These are phyloP conservation scores for Gnaphalium uliginosum DNA, from an alignment of 129 eudicot species.

Conservation along the genomic window DNA sequence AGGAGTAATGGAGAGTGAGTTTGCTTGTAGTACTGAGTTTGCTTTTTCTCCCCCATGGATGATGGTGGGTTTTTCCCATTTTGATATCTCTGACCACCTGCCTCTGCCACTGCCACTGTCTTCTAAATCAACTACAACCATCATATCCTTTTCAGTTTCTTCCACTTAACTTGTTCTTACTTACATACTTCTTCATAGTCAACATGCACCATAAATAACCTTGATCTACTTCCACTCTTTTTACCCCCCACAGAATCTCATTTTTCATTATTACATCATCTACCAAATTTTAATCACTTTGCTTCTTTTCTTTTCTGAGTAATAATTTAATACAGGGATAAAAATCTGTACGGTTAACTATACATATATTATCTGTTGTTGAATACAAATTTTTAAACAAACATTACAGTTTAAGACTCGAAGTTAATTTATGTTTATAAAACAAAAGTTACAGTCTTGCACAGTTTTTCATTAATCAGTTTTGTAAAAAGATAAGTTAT, in stretches of 20 bases:
- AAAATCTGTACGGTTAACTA: too few species aligned
- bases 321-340: too few species aligned
- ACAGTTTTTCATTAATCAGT: too few species aligned
- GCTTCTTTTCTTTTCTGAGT: too few species aligned
- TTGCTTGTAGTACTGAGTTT: constrained; percentile 36
- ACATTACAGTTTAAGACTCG: too few species aligned
- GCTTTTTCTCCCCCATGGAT: constrained; percentile 57
- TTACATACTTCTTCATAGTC: constrained; percentile 26
- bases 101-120: constrained; percentile 33
- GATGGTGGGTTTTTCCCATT: constrained; percentile 42
- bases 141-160: constrained; percentile 31
- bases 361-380: too few species aligned
- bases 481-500: too few species aligned
- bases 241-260: neutral
- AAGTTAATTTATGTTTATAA: too few species aligned
- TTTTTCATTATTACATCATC: neutral
- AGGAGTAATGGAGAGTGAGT: constrained; percentile 11
- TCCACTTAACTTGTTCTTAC: constrained; percentile 28
- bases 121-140: constrained; percentile 32
- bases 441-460: too few species aligned
- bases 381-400: too few species aligned
- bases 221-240: constrained; percentile 35
- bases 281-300: neutral
- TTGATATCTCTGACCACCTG: constrained; percentile 37
- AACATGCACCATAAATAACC: constrained; percentile 46